A percentile compares a stretch with the other conserved stretches of the same genome.
Evolutionary conservation across 2,329 filamentous ascomycete species (phyloP).

Genomic region (Fusarium aywerte): DNA sequence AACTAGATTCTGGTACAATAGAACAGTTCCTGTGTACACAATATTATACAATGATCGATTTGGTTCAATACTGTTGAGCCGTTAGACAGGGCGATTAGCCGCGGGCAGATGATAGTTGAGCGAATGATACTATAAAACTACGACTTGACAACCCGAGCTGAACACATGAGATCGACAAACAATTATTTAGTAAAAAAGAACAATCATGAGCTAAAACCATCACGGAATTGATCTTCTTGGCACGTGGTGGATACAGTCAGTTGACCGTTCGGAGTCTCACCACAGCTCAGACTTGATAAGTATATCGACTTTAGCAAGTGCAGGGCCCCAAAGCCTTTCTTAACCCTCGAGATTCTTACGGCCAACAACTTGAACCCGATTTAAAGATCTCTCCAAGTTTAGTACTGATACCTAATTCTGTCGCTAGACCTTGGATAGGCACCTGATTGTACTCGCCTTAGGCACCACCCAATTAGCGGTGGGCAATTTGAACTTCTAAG

Average conservation of each 20-base stretch:
- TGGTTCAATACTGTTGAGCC: slow-evolving; percentile 1
- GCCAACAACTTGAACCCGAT: neutral
- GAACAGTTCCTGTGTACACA: slow-evolving; percentile 15
- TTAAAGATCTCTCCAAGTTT: neutral
- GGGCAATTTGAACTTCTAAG: slow-evolving; percentile 28
- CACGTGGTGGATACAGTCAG: neutral
- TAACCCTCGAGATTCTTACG: neutral
- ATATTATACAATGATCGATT: slow-evolving; percentile 17
- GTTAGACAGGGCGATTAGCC: slow-evolving; percentile 17
- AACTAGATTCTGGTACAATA: slow-evolving; percentile 38
- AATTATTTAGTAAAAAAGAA: neutral
- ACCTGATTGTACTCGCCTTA: slow-evolving; percentile 29
- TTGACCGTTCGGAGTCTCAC: neutral
- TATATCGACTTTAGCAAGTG: neutral
- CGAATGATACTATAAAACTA: slow-evolving; percentile 42
- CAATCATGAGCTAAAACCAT: neutral
- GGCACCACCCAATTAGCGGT: slow-evolving; percentile 44
- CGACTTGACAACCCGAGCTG: slow-evolving; percentile 16
- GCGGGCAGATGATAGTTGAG: slow-evolving; percentile 35
- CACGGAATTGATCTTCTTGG: neutral
- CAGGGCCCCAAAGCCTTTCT: neutral
- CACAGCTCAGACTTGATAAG: neutral
- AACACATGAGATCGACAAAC: neutral
- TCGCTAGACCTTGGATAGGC: neutral
- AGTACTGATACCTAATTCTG: neutral